Evolutionary conservation across 108 stramenopile species (phyloP), one percentile per base, ranked within the genome.

Genomic region (Skeletonema marinoi): DNA sequence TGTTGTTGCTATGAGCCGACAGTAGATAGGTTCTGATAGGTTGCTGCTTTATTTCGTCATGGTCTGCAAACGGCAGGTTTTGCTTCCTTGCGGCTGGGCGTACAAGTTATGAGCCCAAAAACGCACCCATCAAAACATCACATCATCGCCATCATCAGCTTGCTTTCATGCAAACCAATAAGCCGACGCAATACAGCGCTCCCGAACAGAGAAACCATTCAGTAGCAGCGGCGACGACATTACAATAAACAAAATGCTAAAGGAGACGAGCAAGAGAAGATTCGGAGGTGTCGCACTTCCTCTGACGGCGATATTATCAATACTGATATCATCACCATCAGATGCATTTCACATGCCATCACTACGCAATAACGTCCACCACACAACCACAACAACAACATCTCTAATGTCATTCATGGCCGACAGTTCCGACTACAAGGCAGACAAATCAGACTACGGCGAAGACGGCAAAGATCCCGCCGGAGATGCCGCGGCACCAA

Each of bases 371-470:
- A 7, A 56, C 7, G 21, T 6, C 25, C 25, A 25, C 7, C 25
- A 7, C 10, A 31, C 50, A 19, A 66, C 58, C 2, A 32, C 65
- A 44, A 64, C 62, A 25, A 25, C 25, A 25, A 14, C 35, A 17
- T 44, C 39, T 1, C 35, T 13, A 29, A 65, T 66, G 39, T 80
- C 79, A 46, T 80, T 80, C 78, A 70, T 83, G 73, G 78, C 83
- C 68, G 90, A 90, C 65, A 71, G 71, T 51, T 85, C 87, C 33
- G 90, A 90, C 68, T 89, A 86, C 77, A 88, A 85, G 56, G 82
- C 80, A 50, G 89, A 89, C 19, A 64, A 59, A 6, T 56, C 76
- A 29, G 85, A 78, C 64, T 74, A 60, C 12, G 67, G 76, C 29
- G 70, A 71, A 9, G 54, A 25, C 29, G 71, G 70, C 17, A 68